Percentiles rank a stretch among this genome's conserved stretches.
These are phyloP conservation scores for Chaetothyriales sp. DNA, from an alignment of 2,329 filamentous ascomycete genomes.

Conservation along the genomic window DNA sequence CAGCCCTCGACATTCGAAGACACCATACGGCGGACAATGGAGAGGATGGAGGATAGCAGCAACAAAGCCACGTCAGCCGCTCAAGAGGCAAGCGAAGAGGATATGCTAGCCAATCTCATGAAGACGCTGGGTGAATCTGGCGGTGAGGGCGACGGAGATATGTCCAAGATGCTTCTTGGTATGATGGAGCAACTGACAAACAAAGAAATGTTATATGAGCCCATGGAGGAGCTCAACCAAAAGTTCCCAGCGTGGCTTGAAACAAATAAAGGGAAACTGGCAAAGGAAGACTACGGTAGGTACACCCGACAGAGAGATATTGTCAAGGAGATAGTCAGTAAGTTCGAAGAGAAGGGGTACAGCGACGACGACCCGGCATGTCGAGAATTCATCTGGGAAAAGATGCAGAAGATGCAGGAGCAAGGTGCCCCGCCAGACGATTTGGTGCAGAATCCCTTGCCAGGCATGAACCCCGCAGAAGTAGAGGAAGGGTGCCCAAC, in stretches of 20 bases:
- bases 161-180: slow-evolving; percentile 85
- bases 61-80: slow-evolving; percentile 62
- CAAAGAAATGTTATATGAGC: slow-evolving; percentile 95
- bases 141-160: slow-evolving; percentile 48
- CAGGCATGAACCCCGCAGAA: slow-evolving; percentile 50
- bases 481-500: slow-evolving; percentile 48
- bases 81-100: slow-evolving; percentile 51
- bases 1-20: slow-evolving; percentile 54
- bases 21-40: slow-evolving; percentile 86
- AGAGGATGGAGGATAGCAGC: slow-evolving; percentile 83
- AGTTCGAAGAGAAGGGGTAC: slow-evolving; percentile 74
- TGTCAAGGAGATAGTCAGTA: slow-evolving; percentile 72
- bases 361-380: slow-evolving; percentile 68
- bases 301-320: slow-evolving; percentile 70
- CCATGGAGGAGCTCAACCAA: slow-evolving; percentile 90
- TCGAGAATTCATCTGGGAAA: slow-evolving; percentile 85
- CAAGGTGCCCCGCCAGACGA: slow-evolving; percentile 82
- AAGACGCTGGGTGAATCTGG: slow-evolving; percentile 66
- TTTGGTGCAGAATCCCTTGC: slow-evolving; percentile 46
- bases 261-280: slow-evolving; percentile 54
- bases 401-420: slow-evolving; percentile 99
- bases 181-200: slow-evolving; percentile 99
- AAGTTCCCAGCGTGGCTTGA: slow-evolving; percentile 87
- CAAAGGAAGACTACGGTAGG: slow-evolving; percentile 57
- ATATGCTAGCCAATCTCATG: slow-evolving; percentile 82